phyloP scores from a whole-genome alignment of 2,329 filamentous ascomycete species.

The Fusarium sacchari region DNA sequence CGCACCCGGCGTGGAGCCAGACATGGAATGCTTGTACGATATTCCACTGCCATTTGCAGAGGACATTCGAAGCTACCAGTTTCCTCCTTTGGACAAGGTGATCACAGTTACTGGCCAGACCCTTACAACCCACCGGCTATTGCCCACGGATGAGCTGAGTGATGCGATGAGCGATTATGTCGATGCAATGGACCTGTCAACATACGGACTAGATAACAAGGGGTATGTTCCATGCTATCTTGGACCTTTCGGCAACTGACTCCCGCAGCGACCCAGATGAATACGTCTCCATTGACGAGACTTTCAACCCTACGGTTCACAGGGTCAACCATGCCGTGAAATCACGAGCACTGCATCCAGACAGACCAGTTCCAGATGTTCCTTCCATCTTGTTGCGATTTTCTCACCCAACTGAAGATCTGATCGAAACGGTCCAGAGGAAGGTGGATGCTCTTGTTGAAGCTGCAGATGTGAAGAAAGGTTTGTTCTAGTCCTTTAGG shows the following conservation, averaged over 20 bases:
- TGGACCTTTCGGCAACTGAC: constrained; percentile 22
- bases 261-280: constrained; percentile 61
- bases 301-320: constrained; percentile 87
- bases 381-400: constrained; percentile 76
- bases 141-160: constrained; percentile 79
- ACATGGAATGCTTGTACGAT: constrained; percentile 88
- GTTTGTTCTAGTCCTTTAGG: constrained; percentile 50
- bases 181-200: constrained; percentile 88
- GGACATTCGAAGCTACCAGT: constrained; percentile 89
- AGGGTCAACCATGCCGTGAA: constrained; percentile 87
- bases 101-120: constrained; percentile 86
- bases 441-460: constrained; percentile 73
- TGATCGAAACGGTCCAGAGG: constrained; percentile 66
- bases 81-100: constrained; percentile 88
- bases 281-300: constrained; percentile 81
- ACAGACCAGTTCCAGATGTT: constrained; percentile 69
- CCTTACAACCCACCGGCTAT: constrained; percentile 82
- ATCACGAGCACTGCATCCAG: constrained; percentile 80
- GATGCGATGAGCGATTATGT: constrained; percentile 91
- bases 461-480: constrained; percentile 84
- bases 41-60: constrained; percentile 92
- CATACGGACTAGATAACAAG: constrained; percentile 76
- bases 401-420: constrained; percentile 74
- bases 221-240: constrained; percentile 60
- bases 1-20: constrained; percentile 79